Percentiles rank a stretch among this genome's conserved stretches.
These are phyloP conservation scores for Aureobasidium subglaciale DNA, from an alignment of 2,329 filamentous ascomycete species.

Conservation along the genomic window DNA sequence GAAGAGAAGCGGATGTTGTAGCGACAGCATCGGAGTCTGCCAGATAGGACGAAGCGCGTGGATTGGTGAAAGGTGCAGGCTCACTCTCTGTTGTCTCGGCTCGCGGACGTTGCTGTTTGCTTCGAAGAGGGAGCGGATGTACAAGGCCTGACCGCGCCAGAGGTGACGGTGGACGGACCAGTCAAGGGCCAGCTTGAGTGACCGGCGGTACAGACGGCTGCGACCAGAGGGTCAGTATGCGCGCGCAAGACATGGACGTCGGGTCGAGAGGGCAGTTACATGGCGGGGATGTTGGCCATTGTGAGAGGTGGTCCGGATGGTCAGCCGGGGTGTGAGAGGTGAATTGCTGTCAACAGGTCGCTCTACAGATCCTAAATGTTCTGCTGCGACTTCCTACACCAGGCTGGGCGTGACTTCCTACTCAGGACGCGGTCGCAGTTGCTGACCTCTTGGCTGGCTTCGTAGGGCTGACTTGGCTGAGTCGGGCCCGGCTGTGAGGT, in stretches of 20 bases:
- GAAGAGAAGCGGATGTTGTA: constrained; percentile 18
- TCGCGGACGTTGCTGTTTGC: constrained; percentile 81
- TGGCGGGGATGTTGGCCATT: constrained; percentile 17
- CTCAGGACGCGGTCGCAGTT: not conserved
- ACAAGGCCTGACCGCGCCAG: constrained; percentile 93
- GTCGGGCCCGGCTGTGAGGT: not conserved
- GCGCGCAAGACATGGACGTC: not conserved
- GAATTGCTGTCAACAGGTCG: not conserved
- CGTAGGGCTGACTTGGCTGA: not conserved
- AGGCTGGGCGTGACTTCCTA: not conserved
- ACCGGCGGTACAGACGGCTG: constrained; percentile 78
- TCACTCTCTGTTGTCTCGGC: constrained; percentile 77
- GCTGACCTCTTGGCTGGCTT: constrained; percentile 10
- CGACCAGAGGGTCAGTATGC: constrained; percentile 4
- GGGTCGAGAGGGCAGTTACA: constrained; percentile 15
- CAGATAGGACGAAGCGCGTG: not conserved
- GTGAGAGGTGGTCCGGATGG: not conserved
- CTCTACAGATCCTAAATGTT: not conserved
- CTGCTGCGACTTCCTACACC: constrained; percentile 3
- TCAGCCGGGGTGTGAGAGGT: not conserved
- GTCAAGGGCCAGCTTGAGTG: constrained; percentile 86
- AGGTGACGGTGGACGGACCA: constrained; percentile 90
- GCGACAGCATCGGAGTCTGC: not conserved
- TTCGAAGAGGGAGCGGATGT: constrained; percentile 92
- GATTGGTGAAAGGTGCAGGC: constrained; percentile 21